A percentile compares a stretch with the other conserved stretches of the same genome.
Evolutionary conservation across 2,329 filamentous ascomycete genomes (phyloP).

Genomic region (Shiraia bambusicola): DNA sequence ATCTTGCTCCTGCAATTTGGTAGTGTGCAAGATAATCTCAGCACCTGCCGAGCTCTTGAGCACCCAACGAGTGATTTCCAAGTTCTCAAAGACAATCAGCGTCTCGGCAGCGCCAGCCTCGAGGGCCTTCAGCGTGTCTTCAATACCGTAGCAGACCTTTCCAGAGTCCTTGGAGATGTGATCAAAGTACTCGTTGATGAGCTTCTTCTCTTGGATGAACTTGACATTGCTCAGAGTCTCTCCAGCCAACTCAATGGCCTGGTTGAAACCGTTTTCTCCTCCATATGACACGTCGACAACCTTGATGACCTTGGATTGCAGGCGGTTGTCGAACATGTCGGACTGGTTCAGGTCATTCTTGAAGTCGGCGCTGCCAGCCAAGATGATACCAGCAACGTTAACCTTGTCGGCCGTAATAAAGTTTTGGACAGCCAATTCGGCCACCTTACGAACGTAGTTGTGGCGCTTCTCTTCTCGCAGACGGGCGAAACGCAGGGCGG

Average conservation of each 20-base stretch:
- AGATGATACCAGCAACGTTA: constrained; percentile 92
- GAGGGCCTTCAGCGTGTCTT: constrained; percentile 94
- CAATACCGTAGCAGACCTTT: constrained; percentile 95
- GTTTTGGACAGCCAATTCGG: constrained; percentile 96
- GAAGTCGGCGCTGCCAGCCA: constrained; percentile 98
- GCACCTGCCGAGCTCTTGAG: constrained; percentile 75
- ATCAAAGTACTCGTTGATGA: constrained; percentile 98
- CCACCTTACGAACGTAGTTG: constrained; percentile 99
- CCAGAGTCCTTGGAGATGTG: constrained; percentile 98
- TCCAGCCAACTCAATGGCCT: constrained; percentile 91
- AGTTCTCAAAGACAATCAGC: constrained; percentile 94
- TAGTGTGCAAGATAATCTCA: constrained; percentile 81
- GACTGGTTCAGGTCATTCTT: constrained; percentile 98
- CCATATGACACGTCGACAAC: constrained; percentile 98
- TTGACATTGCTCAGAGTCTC: constrained; percentile 99
- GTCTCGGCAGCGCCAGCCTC: constrained; percentile 94
- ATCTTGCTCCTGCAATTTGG: constrained; percentile 77
- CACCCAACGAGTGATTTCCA: constrained; percentile 90
- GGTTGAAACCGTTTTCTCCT: constrained; percentile 99
- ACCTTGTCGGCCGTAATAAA: constrained; percentile 98
- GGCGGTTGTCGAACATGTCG: constrained; percentile 91
- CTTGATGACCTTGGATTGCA: constrained; percentile 96
- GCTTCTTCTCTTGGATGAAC: constrained; percentile 99
- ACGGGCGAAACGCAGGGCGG: constrained; percentile 98
- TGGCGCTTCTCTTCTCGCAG: constrained; percentile 98